Evolutionary conservation across 2,329 filamentous ascomycete genomes (phyloP), one percentile per base, ranked within the genome.

Genomic region (Aspergillus persii): DNA sequence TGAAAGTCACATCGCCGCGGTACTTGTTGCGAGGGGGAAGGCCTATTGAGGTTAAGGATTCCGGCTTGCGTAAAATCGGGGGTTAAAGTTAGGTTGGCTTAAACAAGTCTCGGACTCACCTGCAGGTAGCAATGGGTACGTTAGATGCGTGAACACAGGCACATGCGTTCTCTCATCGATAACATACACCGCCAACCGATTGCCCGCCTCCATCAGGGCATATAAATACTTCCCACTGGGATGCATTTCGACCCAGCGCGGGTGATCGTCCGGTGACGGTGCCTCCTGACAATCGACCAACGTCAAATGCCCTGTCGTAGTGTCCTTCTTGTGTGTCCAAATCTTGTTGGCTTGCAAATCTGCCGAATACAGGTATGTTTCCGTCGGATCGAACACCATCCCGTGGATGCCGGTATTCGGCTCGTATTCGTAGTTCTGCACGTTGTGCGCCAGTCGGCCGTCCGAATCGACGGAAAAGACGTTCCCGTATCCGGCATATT

Each of bases 171-270:
- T 74, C 57, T 87, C 84, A 73, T 95, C 89, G 75, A 96, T 86
- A 64, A 90, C 83, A 76, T 95, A 96, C 68, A 92, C 89, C 74
- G 86, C 91, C 58, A 96, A 78, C 54, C 89, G 82, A 79, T 96
- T 96, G 56, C 91, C 91, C n/a, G 88, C 89, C 77, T 96, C 92
- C 90, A 95, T 96, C 66, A 96, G 82, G 7, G 85, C 91, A 77
- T 96, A 96, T 58, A 96, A 82, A 75, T 92, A 92, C 59, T 87
- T 84, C 23, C 90, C 91, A 1, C 84, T 84, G 2, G 89, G 88
- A 74, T 94, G 90, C 72, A 96, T 88, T 66, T 91, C 91, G 12
- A 96, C 90, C 92, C 92, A 96, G 69, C 92, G 86, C 15, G 92
- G 92, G 74, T 95, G 92, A 74, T 96, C 92, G 61, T 83, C 82